Evolutionary conservation across 2,329 filamentous ascomycete genomes (phyloP).

Genomic region (Aquanectria penicillioides): DNA sequence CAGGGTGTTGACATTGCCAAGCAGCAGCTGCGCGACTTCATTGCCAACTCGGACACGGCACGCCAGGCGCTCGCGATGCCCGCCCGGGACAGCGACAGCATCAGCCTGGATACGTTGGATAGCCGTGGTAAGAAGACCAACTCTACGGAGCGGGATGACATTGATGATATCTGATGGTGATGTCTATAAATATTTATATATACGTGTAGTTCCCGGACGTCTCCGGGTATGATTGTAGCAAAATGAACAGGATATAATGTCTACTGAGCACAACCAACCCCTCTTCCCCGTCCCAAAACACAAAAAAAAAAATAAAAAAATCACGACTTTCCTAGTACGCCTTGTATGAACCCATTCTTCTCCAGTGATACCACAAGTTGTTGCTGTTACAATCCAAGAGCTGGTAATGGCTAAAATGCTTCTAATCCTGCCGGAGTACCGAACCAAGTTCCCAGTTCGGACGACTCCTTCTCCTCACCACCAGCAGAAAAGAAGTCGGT

Average conservation of each 20-base stretch:
- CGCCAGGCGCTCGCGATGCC: slow-evolving; percentile 85
- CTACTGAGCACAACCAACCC: slow-evolving; percentile 31
- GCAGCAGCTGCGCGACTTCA: slow-evolving; percentile 87
- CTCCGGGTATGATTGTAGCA: slow-evolving; percentile 34
- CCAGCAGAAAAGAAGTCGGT: slow-evolving; percentile 77
- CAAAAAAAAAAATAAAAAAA: neutral
- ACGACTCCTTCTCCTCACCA: slow-evolving; percentile 55
- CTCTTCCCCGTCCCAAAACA: neutral
- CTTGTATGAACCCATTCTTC: slow-evolving; percentile 6
- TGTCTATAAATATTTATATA: slow-evolving; percentile 26
- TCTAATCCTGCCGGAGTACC: slow-evolving; percentile 76
- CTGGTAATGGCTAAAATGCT: slow-evolving; percentile 66
- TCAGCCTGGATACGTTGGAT: slow-evolving; percentile 70
- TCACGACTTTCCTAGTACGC: too few species aligned
- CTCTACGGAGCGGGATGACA: slow-evolving; percentile 55
- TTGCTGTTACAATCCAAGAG: slow-evolving; percentile 1
- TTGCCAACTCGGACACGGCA: slow-evolving; percentile 87
- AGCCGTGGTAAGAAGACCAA: slow-evolving; percentile 63
- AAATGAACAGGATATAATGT: slow-evolving; percentile 43
- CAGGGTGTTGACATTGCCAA: slow-evolving; percentile 94
- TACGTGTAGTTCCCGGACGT: slow-evolving; percentile 24
- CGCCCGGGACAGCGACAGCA: slow-evolving; percentile 56
- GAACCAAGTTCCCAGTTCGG: slow-evolving; percentile 85
- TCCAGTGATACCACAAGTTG: neutral
- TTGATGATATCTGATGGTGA: slow-evolving; percentile 66